Evolutionary conservation across 116 monocot species (phyloP), one percentile per base, ranked within the genome.

Genomic region (Phalaenopsis hybrid): DNA sequence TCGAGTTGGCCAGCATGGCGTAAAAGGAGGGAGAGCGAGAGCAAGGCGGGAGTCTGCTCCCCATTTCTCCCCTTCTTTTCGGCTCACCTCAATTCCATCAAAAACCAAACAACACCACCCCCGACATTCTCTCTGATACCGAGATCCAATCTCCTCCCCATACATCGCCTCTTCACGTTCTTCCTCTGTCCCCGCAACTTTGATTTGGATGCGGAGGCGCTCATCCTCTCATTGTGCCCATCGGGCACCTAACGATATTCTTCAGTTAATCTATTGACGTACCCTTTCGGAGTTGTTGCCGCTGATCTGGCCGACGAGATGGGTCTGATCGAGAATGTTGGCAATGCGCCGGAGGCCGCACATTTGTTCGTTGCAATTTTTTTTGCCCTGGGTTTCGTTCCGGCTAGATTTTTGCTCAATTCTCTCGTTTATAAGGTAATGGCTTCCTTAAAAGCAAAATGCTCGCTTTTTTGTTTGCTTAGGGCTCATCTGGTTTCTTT

Each of bases 321-420:
- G 75, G 75, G 8, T 4, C 15, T 1, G 48, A 44, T 33, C 4
- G 5, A 45, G 75, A 45, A 46, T 44, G 20, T 15, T 13, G 45
- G 44, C n/a, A 46, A n/a, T 46, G n/a, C 75, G 44, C 75, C 48
- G 18, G 75, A 33, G 45, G 44, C 9, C 45, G 20, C 45, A n/a
- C 75, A 75, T 75, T 75, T 75, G 75, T 6, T 46, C 46, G 18
- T 75, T 18, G 75, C 75, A 45, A 75, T 46, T n/a, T 33, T 46
- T 17, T 75, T 75, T 46, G 75, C 75, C n/a, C 9, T 75, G 44
- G 46, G n/a, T 0, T 75, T 75, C 75, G 75, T n/a, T 75, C 75
- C 46, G 44, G 75, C 75, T 8, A 75, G 75, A n/a, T 75, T 75
- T 46, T 75, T 75, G 75, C 75, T 75, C 46, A 44, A 46, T 33